Evolutionary conservation across 2,329 filamentous ascomycete species (phyloP).

Genomic region (Phoma sp.): DNA sequence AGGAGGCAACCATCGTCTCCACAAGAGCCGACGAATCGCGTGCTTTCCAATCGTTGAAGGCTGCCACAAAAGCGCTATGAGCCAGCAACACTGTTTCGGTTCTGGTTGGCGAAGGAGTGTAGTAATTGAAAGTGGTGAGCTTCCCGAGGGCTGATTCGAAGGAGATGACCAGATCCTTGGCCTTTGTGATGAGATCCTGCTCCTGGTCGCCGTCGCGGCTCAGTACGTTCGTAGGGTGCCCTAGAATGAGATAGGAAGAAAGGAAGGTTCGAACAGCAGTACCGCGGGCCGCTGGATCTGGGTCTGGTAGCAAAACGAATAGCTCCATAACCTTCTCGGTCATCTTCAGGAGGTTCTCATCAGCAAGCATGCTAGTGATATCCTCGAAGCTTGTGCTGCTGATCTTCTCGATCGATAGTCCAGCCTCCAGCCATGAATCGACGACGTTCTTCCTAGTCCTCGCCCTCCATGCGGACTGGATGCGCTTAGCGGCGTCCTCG

Average conservation of each 20-base stretch:
- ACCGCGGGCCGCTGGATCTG: conserved; percentile 69
- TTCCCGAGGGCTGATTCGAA: conserved; percentile 77
- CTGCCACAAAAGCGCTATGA: conserved; percentile 77
- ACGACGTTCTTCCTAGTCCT: conserved; percentile 66
- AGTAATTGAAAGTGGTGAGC: conserved; percentile 70
- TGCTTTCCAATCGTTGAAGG: conserved; percentile 85
- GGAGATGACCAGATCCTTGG: conserved; percentile 76
- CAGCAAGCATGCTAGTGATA: conserved; percentile 72
- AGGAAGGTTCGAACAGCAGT: conserved; percentile 77
- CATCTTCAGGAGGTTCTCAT: conserved; percentile 69
- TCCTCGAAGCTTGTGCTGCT: conserved; percentile 75
- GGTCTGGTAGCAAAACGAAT: conserved; percentile 66
- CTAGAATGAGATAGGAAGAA: conserved; percentile 80
- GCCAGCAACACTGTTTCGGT: conserved; percentile 70
- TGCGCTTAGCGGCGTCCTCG: conserved; percentile 68
- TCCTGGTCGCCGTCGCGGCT: conserved; percentile 75
- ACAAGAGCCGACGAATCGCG: conserved; percentile 79
- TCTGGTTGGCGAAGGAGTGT: conserved; percentile 69
- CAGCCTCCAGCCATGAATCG: conserved; percentile 70
- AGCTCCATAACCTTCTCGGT: conserved; percentile 73
- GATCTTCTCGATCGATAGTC: conserved; percentile 74
- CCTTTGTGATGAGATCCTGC: conserved; percentile 78
- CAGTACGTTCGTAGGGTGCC: conserved; percentile 79
- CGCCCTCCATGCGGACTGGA: conserved; percentile 75
- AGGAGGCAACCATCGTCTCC: conserved; percentile 85